These are phyloP conservation scores for Codiaeum variegatum DNA, from an alignment of 441 rosid genomes.

Conservation along the genomic window DNA sequence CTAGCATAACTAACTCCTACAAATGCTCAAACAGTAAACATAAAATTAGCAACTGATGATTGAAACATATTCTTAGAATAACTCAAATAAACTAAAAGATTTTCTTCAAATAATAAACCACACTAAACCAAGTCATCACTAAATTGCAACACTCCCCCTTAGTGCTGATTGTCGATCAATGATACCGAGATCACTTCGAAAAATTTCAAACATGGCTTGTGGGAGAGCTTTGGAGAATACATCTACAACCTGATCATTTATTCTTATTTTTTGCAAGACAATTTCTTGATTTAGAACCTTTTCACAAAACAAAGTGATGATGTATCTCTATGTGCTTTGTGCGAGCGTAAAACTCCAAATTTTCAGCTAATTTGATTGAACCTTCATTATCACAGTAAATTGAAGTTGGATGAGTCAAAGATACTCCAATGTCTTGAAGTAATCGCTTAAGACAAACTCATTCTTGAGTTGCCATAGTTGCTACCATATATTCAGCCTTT, in stretches of 20 bases:
- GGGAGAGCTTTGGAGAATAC: background rate
- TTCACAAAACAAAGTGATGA: background rate
- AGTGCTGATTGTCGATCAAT: too few species aligned
- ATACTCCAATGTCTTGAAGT: background rate
- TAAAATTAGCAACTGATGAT: too few species aligned
- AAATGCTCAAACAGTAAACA: too few species aligned
- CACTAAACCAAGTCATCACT: too few species aligned
- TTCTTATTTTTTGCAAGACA: background rate
- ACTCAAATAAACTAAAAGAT: too few species aligned
- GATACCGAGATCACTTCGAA: too few species aligned
- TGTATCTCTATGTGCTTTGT: background rate
- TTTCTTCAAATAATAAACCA: too few species aligned
- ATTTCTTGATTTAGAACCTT: background rate
- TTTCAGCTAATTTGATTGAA: background rate
- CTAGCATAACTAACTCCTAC: too few species aligned
- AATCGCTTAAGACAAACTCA: background rate
- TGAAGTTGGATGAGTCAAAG: background rate
- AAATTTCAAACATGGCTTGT: too few species aligned
- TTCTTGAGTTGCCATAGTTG: slow-evolving; percentile 2
- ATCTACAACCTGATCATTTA: background rate
- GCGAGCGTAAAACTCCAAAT: background rate
- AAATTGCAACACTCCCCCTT: too few species aligned
- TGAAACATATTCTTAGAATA: too few species aligned
- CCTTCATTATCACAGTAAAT: background rate
- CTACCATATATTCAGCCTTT: background rate